These are phyloP conservation scores for Yamadazyma blattariae DNA, from an alignment of 1,139 yeast species.

Conservation along the genomic window DNA sequence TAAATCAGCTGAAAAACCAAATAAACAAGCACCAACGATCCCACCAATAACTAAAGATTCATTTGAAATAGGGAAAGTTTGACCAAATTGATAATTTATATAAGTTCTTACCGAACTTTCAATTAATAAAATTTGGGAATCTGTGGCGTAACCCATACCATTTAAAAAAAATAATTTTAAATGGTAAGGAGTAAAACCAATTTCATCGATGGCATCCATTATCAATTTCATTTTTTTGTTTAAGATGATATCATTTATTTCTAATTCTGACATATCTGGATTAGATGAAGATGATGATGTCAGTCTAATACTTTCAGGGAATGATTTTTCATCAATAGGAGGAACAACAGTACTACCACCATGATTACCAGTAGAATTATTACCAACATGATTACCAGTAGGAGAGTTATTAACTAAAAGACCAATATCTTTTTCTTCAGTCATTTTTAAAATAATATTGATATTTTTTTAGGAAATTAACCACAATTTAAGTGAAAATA, in stretches of 20 bases:
- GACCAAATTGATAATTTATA: constrained; percentile 42
- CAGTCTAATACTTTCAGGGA: constrained; percentile 10
- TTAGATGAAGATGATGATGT: constrained; percentile 11
- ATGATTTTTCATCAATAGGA: constrained; percentile 8
- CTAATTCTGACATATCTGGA: constrained; percentile 23
- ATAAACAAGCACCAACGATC: constrained; percentile 52
- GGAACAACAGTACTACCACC: background rate
- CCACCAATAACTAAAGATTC: constrained; percentile 41
- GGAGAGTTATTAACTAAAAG: too few species aligned
- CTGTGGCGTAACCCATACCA: constrained; percentile 66
- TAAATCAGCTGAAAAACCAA: constrained; percentile 60
- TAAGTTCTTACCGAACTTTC: constrained; percentile 37
- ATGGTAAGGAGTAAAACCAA: constrained; percentile 36
- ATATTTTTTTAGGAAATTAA: too few species aligned
- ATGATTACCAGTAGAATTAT: too few species aligned
- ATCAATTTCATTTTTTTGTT: constrained; percentile 26
- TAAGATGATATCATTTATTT: constrained; percentile 23
- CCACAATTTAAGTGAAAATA: too few species aligned
- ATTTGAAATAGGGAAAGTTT: constrained; percentile 28
- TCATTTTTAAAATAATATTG: too few species aligned
- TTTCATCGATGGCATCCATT: constrained; percentile 34
- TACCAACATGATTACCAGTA: too few species aligned
- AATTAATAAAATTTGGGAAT: constrained; percentile 50
- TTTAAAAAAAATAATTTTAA: constrained; percentile 39
- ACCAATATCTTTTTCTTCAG: too few species aligned